These are phyloP conservation scores for Glycine tomentella DNA, from an alignment of 306 rosid genomes.

Conservation along the genomic window DNA sequence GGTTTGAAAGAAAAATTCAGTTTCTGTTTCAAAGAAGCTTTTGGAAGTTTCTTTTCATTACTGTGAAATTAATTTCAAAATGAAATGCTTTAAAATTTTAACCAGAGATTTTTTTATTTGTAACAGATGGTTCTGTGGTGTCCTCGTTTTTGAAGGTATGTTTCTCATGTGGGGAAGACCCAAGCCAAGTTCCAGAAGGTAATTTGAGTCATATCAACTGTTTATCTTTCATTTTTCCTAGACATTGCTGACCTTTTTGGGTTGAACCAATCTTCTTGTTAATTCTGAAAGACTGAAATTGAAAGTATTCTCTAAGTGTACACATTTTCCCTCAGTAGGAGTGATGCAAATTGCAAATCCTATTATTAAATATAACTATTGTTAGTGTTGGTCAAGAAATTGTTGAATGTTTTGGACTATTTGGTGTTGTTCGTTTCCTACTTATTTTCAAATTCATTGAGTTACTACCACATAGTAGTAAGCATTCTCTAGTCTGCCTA, in stretches of 20 bases:
- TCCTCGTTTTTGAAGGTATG: conserved; percentile 73
- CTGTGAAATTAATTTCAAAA: neutral
- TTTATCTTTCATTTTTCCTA: no score
- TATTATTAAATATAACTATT: no score
- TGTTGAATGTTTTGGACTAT: conserved; percentile 31
- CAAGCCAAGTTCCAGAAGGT: conserved; percentile 82
- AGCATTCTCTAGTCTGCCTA: neutral
- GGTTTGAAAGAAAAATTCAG: no score
- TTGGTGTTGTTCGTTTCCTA: conserved; percentile 3
- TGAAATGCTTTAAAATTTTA: conserved; percentile 44
- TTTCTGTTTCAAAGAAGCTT: no score
- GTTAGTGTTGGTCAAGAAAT: neutral
- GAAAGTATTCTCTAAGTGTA: no score
- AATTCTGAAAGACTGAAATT: no score
- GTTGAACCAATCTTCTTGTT: no score
- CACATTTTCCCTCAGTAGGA: no score
- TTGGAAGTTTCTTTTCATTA: no score
- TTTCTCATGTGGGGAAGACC: conserved; percentile 94
- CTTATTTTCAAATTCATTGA: conserved; percentile 7
- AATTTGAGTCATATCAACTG: conserved; percentile 4
- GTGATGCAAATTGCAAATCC: no score
- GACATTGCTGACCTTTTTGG: no score
- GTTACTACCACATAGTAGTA: neutral
- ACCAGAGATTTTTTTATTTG: conserved; percentile 43
- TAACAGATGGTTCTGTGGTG: conserved; percentile 63